phyloP scores from a whole-genome alignment of 805 yeast genomes.

The Candida adriatica region DNA sequence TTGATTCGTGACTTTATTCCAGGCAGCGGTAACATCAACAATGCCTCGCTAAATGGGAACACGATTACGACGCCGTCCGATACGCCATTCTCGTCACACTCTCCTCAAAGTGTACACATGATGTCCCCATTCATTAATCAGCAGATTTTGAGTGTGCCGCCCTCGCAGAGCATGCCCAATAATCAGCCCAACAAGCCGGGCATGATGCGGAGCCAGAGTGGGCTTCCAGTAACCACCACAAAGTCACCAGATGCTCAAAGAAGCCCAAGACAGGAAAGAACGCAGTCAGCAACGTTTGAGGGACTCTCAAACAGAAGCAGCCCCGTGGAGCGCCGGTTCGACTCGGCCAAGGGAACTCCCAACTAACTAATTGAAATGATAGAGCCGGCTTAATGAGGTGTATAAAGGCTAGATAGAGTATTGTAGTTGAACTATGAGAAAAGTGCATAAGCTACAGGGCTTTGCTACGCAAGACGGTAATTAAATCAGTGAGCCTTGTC shows the following conservation, averaged over 20 bases:
- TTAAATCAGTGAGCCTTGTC: too few species aligned
- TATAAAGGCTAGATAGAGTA: too few species aligned
- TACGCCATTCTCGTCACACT: constrained; percentile 10
- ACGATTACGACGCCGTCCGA: background rate
- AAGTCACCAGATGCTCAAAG: constrained; percentile 3
- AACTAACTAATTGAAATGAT: constrained; percentile 1
- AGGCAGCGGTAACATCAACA: constrained; percentile 2
- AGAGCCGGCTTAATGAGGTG: background rate
- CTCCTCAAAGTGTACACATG: constrained; percentile 9
- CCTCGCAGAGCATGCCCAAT: constrained; percentile 15
- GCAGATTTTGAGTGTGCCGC: constrained; percentile 13
- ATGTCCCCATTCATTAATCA: constrained; percentile 13
- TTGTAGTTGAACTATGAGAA: background rate
- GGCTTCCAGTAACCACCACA: constrained; percentile 10
- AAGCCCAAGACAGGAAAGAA: constrained; percentile 9
- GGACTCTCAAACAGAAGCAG: constrained; percentile 5
- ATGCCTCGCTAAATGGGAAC: background rate
- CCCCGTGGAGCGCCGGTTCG: constrained; percentile 10
- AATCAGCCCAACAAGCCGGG: constrained; percentile 12
- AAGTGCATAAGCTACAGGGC: background rate
- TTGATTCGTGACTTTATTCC: constrained; percentile 10
- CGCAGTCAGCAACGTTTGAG: constrained; percentile 2
- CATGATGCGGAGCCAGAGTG: constrained; percentile 6
- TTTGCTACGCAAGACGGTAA: too few species aligned
- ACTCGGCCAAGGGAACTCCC: constrained; percentile 5